Evolutionary conservation across 768 basidiomycete genomes (phyloP), one percentile per base, ranked within the genome.

Genomic region (Hysterangium stoloniferum): DNA sequence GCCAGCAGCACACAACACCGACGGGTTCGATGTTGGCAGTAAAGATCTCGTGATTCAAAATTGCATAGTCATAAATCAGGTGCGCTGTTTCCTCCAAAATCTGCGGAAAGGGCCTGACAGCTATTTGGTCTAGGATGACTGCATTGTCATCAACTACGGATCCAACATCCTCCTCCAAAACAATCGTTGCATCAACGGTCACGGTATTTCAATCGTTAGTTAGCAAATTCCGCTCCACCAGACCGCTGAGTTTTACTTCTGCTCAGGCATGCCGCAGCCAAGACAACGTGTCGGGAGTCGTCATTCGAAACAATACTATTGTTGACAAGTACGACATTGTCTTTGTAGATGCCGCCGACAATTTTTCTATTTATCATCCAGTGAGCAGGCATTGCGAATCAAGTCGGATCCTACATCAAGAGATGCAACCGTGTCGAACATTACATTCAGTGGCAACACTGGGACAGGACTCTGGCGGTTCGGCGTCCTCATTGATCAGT

Each of bases 401-500:
- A 85, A 83, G 65, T 79, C 74, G 6, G 56, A 75, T 4, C 59
- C 68, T 15, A 43, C 54, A 38, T 72, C 81, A 4, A 71, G 68
- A 6, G 68, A 67, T 37, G 73, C 75, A 45, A 67, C 60, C 7
- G 78, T 84, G 4, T 58, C 68, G 2, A 71, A 73, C 29, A 41
- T 57, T 28, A 53, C 56, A 27, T 57, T 53, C 50, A 41, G 45
- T 13, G 75, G 69, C 31, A 83, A 84, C 60, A 75, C 69, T 12
- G 78, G 72, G 2, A 73, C 62, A 7, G 74, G 75, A 8, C 66
- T 74, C 7, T 66, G 64, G 1, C 17, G 60, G 27, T 84, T 74
- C 51, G 83, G 82, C 28, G 63, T 84, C 0, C 45, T 85, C 53
- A 80, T 85, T 31, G 77, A 80, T 58, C 77, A 80, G 71, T 82